Evolutionary conservation across 148 eudicot species (phyloP).

Genomic region (Beta vulgaris): DNA sequence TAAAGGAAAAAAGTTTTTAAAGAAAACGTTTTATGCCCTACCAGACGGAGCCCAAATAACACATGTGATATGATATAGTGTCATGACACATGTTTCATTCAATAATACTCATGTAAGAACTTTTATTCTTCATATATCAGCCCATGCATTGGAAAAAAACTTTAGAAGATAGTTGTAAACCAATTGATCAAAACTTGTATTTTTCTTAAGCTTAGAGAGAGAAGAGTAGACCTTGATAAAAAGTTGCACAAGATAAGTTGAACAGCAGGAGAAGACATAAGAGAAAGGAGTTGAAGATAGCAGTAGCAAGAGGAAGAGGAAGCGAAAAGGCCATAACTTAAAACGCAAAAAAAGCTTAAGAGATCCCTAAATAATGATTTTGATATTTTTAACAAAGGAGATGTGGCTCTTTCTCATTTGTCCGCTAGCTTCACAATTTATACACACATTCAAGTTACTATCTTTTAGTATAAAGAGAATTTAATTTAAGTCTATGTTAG

Average conservation of each 20-base stretch:
- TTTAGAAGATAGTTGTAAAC: too few relatives aligned
- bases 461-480: background rate
- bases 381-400: constrained; percentile 1
- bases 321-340: constrained; percentile 6
- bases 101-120: too few relatives aligned
- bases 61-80: too few relatives aligned
- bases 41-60: too few relatives aligned
- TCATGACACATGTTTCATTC: too few relatives aligned
- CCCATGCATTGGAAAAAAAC: too few relatives aligned
- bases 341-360: background rate
- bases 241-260: constrained; percentile 21
- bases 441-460: too few relatives aligned
- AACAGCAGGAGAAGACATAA: constrained; percentile 10
- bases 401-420: constrained; percentile 58
- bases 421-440: constrained; percentile 33
- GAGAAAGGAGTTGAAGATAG: constrained; percentile 25
- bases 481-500: background rate
- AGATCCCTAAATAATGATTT: background rate
- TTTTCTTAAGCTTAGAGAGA: background rate
- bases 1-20: too few relatives aligned
- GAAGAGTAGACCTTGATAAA: constrained; percentile 26
- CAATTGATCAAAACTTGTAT: too few relatives aligned
- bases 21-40: too few relatives aligned
- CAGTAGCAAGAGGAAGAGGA: background rate
- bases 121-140: too few relatives aligned